phyloP scores from a whole-genome alignment of 2,329 filamentous ascomycete species.

The Aspergillus costaricaensis region DNA sequence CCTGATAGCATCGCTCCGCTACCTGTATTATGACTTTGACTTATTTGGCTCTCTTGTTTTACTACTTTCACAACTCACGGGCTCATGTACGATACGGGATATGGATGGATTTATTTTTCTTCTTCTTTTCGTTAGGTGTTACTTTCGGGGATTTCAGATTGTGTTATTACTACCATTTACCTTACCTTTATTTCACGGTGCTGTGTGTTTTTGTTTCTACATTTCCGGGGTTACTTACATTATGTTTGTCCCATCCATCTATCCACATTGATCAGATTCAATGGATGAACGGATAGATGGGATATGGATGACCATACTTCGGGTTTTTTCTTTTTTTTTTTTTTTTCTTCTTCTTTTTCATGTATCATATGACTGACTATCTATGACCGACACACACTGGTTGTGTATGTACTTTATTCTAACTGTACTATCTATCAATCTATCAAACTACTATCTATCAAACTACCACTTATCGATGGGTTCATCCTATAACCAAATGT shows the following conservation, averaged over 20 bases:
- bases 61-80: neutral
- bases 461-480: neutral
- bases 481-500: too few relatives aligned
- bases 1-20: neutral
- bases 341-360: too few relatives aligned
- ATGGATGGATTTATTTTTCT: neutral
- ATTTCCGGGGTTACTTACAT: neutral
- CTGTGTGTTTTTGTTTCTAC: too few relatives aligned
- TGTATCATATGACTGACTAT: too few relatives aligned
- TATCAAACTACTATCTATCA: slow-evolving; percentile 1
- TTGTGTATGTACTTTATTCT: neutral
- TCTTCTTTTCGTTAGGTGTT: neutral
- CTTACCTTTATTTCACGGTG: too few relatives aligned
- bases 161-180: neutral
- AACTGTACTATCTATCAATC: neutral
- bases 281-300: too few relatives aligned
- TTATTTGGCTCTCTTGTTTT: neutral
- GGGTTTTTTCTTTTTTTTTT: too few relatives aligned
- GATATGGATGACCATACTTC: too few relatives aligned
- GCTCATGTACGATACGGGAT: slow-evolving; percentile 5
- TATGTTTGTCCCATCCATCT: neutral
- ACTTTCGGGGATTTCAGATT: neutral
- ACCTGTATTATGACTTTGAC: slow-evolving; percentile 2
- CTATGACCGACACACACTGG: too few relatives aligned
- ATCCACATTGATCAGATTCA: neutral